These are phyloP conservation scores for Auricularia sp. DNA, from an alignment of 768 basidiomycete species.

Conservation along the genomic window DNA sequence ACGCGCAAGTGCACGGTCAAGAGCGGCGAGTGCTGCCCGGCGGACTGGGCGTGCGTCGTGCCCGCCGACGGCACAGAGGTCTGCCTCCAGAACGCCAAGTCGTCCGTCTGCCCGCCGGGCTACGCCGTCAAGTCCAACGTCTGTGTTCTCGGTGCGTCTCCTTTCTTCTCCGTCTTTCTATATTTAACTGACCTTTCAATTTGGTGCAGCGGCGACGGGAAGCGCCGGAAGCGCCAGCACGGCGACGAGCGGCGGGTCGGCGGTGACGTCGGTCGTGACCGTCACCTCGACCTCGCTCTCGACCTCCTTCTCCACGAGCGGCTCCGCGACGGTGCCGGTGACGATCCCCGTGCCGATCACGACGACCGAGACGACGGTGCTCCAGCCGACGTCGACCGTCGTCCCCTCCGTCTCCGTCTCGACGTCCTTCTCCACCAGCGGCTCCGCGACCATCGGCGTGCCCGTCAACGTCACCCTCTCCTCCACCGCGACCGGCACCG, in stretches of 20 bases:
- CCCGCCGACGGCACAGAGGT: background rate
- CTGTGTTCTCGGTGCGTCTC: background rate
- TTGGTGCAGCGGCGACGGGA: too few relatives aligned
- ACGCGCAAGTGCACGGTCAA: background rate
- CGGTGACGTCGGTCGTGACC: background rate
- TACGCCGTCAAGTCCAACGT: background rate
- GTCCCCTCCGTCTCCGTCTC: too few relatives aligned
- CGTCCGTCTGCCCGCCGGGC: background rate
- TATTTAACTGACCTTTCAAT: too few relatives aligned
- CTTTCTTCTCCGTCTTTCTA: too few relatives aligned
- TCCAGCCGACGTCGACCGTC: too few relatives aligned
- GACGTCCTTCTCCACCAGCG: too few relatives aligned
- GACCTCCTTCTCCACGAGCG: background rate
- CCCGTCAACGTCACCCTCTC: too few relatives aligned
- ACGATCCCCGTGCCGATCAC: background rate
- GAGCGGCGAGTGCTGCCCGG: background rate
- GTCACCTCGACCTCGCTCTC: background rate
- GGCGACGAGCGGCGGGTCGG: background rate
- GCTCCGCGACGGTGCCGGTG: background rate
- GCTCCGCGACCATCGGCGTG: too few relatives aligned
- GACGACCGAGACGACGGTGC: too few relatives aligned
- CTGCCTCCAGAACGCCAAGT: background rate
- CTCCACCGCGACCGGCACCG: too few relatives aligned
- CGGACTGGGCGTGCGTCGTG: background rate
- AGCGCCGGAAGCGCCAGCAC: background rate